Evolutionary conservation across 495 filamentous ascomycete species (phyloP).

Genomic region (Rusavskia elegans): DNA sequence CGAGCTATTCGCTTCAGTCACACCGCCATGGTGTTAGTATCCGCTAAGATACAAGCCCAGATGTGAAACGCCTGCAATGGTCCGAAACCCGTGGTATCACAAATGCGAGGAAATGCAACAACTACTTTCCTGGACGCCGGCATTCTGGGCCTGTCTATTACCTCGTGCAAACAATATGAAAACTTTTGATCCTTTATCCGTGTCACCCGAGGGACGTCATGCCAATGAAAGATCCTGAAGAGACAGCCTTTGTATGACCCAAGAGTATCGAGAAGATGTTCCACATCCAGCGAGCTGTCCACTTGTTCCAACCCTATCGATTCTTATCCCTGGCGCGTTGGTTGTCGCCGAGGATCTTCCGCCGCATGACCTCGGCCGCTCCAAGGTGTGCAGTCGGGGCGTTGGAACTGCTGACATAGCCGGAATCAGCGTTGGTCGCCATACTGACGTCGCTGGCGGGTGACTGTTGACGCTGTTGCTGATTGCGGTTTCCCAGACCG

Average conservation of each 20-base stretch:
- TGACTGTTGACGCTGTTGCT: slow-evolving; percentile 1
- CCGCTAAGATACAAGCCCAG: not conserved
- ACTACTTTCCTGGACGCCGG: not conserved
- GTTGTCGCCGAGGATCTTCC: slow-evolving; percentile 12
- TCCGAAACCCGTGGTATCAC: not conserved
- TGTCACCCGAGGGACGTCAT: not conserved
- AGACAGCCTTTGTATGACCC: not conserved
- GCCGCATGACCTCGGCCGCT: slow-evolving; percentile 12
- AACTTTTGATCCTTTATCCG: not conserved
- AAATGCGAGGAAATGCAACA: not conserved
- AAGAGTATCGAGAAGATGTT: not conserved
- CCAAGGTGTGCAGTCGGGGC: slow-evolving; percentile 7
- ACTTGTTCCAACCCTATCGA: not conserved
- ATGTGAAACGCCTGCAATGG: not conserved
- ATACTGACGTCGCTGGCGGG: slow-evolving; percentile 1
- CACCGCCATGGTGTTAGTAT: not conserved
- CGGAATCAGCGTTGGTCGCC: not conserved
- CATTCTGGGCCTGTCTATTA: not conserved
- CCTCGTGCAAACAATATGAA: not conserved
- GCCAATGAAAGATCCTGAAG: not conserved
- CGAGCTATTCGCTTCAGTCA: not conserved
- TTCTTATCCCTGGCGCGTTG: not conserved
- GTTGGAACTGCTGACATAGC: slow-evolving; percentile 1
- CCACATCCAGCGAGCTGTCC: not conserved
- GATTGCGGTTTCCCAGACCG: slow-evolving; percentile 1